Percentiles rank a stretch among this genome's conserved stretches.
Evolutionary conservation across 805 yeast genomes (phyloP).

Genomic region (Metschnikowia aberdeeniae): DNA sequence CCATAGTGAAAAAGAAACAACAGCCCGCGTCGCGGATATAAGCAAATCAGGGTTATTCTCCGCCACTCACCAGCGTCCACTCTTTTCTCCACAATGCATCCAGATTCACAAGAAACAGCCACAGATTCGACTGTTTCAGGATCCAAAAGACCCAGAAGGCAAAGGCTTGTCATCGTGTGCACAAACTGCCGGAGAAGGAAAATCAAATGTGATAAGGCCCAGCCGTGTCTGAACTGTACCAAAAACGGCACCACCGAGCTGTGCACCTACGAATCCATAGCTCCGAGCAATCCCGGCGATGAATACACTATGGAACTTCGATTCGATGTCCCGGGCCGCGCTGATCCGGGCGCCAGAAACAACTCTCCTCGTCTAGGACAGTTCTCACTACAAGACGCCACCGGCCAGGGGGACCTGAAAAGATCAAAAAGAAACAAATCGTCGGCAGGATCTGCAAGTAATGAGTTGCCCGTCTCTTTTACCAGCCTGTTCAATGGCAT

Average conservation of each 20-base stretch:
- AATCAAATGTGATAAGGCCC: constrained; percentile 29
- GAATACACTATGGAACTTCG: constrained; percentile 12
- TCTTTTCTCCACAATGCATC: too few relatives aligned
- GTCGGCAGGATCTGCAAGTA: not conserved
- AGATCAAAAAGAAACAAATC: not conserved
- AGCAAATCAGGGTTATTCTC: too few relatives aligned
- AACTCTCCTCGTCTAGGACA: not conserved
- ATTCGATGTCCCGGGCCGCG: constrained; percentile 3
- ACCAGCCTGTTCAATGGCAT: not conserved
- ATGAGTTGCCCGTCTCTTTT: not conserved
- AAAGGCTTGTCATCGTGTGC: constrained; percentile 27
- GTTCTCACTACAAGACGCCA: not conserved
- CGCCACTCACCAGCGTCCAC: too few relatives aligned
- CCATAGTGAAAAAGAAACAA: too few relatives aligned
- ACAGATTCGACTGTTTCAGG: not conserved
- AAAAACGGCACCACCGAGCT: constrained; percentile 16
- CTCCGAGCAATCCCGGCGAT: constrained; percentile 5
- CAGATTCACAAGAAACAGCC: not conserved
- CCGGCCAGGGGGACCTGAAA: not conserved
- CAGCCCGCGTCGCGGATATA: too few relatives aligned
- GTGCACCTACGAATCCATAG: constrained; percentile 20
- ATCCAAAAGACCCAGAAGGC: constrained; percentile 13
- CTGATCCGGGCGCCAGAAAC: not conserved
- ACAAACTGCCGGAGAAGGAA: constrained; percentile 30
- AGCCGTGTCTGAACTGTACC: constrained; percentile 27